phyloP scores from a whole-genome alignment of 441 rosid species.

The Dalechampia spathulata region DNA sequence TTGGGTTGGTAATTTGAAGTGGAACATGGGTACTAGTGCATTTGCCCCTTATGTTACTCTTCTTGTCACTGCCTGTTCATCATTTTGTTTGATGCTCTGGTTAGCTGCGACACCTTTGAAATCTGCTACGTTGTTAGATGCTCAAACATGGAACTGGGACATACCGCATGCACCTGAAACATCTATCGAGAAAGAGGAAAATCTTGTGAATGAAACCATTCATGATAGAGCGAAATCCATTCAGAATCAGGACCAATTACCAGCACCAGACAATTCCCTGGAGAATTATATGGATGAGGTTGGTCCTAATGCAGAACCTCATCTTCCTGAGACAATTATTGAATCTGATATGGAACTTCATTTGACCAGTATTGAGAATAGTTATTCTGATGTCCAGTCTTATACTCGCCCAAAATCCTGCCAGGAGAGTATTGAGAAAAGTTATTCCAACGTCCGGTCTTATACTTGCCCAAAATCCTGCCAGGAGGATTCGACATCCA shows the following conservation, averaged over 20 bases:
- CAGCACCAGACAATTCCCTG: conserved; percentile 20
- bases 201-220: conserved; percentile 29
- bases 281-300: conserved; percentile 34
- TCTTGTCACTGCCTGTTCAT: conserved; percentile 59
- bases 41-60: conserved; percentile 48
- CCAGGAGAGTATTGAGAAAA: too few species aligned
- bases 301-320: conserved; percentile 32
- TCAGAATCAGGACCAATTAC: conserved; percentile 28
- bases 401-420: conserved; percentile 10
- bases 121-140: conserved; percentile 54
- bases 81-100: conserved; percentile 88
- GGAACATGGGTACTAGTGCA: conserved; percentile 53
- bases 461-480: conserved; percentile 10
- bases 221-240: conserved; percentile 27
- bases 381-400: conserved; percentile 18
- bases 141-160: conserved; percentile 54
- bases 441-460: conserved; percentile 17
- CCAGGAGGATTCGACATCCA: conserved; percentile 28
- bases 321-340: conserved; percentile 49
- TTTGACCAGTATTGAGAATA: conserved; percentile 35
- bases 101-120: conserved; percentile 81
- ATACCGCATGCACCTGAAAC: conserved; percentile 29
- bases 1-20: conserved; percentile 80
- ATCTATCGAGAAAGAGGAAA: conserved; percentile 32
- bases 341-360: conserved; percentile 47